Evolutionary conservation across 108 stramenopile genomes (phyloP).

Genomic region (Mediolabrus comicus): DNA sequence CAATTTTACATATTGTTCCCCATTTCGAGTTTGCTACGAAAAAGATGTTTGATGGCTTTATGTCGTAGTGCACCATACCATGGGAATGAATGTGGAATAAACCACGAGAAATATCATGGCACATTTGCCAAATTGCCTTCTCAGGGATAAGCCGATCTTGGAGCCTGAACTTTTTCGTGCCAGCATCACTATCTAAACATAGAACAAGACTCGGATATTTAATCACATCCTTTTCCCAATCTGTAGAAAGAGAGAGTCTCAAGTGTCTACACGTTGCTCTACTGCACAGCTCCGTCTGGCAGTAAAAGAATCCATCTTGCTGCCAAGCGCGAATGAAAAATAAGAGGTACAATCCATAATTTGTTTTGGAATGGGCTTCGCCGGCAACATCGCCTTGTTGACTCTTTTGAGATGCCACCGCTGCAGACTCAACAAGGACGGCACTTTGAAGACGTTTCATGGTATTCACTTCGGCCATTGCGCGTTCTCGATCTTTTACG

Average conservation of each 20-base stretch:
- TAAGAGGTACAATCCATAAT: slow-evolving; percentile 73
- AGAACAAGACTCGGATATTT: slow-evolving; percentile 68
- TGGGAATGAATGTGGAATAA: slow-evolving; percentile 77
- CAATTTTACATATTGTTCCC: slow-evolving; percentile 85
- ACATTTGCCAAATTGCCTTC: slow-evolving; percentile 76
- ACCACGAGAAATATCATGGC: slow-evolving; percentile 81
- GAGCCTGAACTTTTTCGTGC: neutral
- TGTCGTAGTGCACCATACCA: slow-evolving; percentile 80
- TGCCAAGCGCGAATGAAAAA: slow-evolving; percentile 85
- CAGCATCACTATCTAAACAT: slow-evolving; percentile 42
- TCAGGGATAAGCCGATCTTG: slow-evolving; percentile 62
- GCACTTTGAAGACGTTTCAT: slow-evolving; percentile 79
- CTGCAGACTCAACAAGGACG: slow-evolving; percentile 11
- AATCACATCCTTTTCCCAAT: slow-evolving; percentile 53
- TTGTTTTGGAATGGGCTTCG: slow-evolving; percentile 36
- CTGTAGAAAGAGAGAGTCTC: slow-evolving; percentile 54
- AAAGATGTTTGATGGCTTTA: slow-evolving; percentile 87
- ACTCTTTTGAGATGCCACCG: slow-evolving; percentile 7
- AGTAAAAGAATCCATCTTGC: slow-evolving; percentile 79
- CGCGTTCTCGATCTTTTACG: slow-evolving; percentile 71
- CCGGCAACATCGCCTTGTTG: neutral
- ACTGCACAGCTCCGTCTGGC: slow-evolving; percentile 84
- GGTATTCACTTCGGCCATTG: slow-evolving; percentile 72
- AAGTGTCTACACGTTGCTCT: slow-evolving; percentile 78
- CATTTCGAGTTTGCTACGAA: slow-evolving; percentile 56